Evolutionary conservation across 2,329 filamentous ascomycete species (phyloP), one percentile per base, ranked within the genome.

Genomic region (Epichloe hybrida): DNA sequence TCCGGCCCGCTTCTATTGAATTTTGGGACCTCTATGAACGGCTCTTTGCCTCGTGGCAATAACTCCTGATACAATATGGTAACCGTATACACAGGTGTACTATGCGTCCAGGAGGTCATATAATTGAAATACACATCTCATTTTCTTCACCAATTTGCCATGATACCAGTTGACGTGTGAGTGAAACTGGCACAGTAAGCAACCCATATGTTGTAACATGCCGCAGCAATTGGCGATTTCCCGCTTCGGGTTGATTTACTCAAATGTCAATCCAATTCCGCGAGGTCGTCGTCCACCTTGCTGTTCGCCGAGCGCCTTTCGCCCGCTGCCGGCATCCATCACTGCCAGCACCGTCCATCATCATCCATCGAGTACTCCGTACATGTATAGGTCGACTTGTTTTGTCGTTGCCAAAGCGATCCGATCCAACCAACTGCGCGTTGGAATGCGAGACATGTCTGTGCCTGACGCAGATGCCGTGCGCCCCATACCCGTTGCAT

Each of bases 381-480:
- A 23, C 23, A 23, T 23, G 23, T 42, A 12, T 2, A 42, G 12
- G 20, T 42, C 13, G n/a, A 13, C 20, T 31, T 21, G 6, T 31
- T 23, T 5, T 43, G 44, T 40, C 39, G 20, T 38, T 43, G 39
- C 41, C 40, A 37, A 35, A 42, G 20, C 41, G 37, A 15, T 31
- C n/a, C 9, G 41, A 15, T 31, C n/a, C 9, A 21, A n/a, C 41
- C 27, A 31, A 2, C 8, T 31, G 38, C 43, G 51, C 51, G 50
- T 48, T 57, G 56, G 53, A 56, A 57, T 55, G 54, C 42, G 37
- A 56, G 55, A 57, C 56, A 54, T 43, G 38, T 38, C 34, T 31
- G 27, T 4, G 27, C 39, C 40, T 39, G 45, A 20, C 21, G 37
- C 17, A 35, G 51, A 52, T 38, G 37, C 38, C 4, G 39, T 40